Conservation (phyloP, 371 early-diverging fungal species). For the Mortierella sp. region DNA sequence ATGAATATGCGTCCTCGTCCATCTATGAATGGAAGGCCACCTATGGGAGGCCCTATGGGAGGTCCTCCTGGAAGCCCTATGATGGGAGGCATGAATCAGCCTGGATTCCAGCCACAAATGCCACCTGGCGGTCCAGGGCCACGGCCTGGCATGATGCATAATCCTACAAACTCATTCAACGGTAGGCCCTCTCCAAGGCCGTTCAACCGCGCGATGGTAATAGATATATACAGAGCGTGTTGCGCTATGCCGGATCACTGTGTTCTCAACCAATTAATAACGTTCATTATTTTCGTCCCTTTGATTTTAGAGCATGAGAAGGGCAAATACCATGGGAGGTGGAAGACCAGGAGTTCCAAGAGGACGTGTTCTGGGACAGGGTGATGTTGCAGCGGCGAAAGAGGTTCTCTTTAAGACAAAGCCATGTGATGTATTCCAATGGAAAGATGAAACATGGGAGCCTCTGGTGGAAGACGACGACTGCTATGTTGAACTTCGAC, state of each 20-base stretch:
- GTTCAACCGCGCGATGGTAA: slow-evolving; percentile 41
- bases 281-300: neutral
- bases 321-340: slow-evolving; percentile 35
- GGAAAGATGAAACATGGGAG: slow-evolving; percentile 54
- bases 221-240: neutral
- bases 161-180: slow-evolving; percentile 14
- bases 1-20: slow-evolving; percentile 28
- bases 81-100: slow-evolving; percentile 14
- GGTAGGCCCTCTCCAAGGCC: slow-evolving; percentile 33
- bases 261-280: neutral
- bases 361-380: slow-evolving; percentile 18
- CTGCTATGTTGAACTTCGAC: slow-evolving; percentile 36
- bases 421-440: slow-evolving; percentile 55
- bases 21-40: slow-evolving; percentile 39
- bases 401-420: slow-evolving; percentile 47
- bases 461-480: slow-evolving; percentile 55
- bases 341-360: slow-evolving; percentile 14
- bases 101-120: slow-evolving; percentile 46
- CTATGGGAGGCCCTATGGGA: slow-evolving; percentile 34
- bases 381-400: slow-evolving; percentile 38
- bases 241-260: neutral
- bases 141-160: slow-evolving; percentile 28
- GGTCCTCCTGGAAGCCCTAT: slow-evolving; percentile 15
- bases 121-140: slow-evolving; percentile 27
- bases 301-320: slow-evolving; percentile 41